Evolutionary conservation across 345 rosid genomes (phyloP).

Genomic region (Moringa oleifera): DNA sequence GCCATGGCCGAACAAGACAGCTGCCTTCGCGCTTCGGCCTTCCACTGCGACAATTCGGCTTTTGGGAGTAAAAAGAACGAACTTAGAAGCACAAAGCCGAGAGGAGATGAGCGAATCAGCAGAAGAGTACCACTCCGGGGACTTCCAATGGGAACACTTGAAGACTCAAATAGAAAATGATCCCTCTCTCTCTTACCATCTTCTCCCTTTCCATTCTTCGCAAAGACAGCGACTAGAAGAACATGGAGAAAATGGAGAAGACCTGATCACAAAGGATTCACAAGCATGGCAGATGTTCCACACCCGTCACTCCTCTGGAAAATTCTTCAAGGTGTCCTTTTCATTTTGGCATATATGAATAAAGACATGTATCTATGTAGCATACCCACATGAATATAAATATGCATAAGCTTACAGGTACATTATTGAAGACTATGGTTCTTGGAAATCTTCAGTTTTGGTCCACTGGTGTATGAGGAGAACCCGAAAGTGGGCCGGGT

Average conservation of each 20-base stretch:
- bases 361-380: too few relatives aligned
- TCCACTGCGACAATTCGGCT: too few relatives aligned
- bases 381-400: too few relatives aligned
- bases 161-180: slow-evolving; percentile 47
- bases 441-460: not conserved
- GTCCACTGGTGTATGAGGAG: too few relatives aligned
- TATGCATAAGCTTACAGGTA: not conserved
- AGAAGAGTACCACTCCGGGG: slow-evolving; percentile 72
- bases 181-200: slow-evolving; percentile 52
- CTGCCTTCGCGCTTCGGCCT: too few relatives aligned
- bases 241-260: not conserved
- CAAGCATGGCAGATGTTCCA: slow-evolving; percentile 74
- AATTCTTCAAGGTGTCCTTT: slow-evolving; percentile 74
- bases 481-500: too few relatives aligned
- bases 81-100: not conserved
- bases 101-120: slow-evolving; percentile 15
- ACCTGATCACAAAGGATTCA: slow-evolving; percentile 20
- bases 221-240: not conserved
- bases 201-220: slow-evolving; percentile 33
- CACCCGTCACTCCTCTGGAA: slow-evolving; percentile 70
- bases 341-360: not conserved
- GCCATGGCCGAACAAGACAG: too few relatives aligned
- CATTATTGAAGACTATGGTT: not conserved
- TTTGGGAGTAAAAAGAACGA: too few relatives aligned
- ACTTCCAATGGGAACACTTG: slow-evolving; percentile 75